phyloP scores from a whole-genome alignment of 257 asterid genomes.

The Hygrophila difformis region DNA sequence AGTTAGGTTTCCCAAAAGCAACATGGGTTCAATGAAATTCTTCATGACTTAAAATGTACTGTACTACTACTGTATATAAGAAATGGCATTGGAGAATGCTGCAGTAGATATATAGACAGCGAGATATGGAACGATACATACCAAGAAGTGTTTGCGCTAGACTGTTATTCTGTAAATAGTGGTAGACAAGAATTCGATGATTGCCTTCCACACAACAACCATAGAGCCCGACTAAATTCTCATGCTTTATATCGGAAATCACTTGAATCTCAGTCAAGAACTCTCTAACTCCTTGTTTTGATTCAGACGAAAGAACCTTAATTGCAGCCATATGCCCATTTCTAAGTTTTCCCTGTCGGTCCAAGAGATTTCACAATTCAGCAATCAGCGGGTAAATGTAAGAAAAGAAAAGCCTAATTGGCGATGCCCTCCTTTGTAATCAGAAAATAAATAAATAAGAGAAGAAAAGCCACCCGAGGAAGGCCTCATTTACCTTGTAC shows the following conservation, averaged over 20 bases:
- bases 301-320: slow-evolving; percentile 60
- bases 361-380: background rate
- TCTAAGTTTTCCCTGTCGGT: slow-evolving; percentile 51
- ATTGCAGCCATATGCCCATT: slow-evolving; percentile 58
- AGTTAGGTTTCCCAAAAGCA: background rate
- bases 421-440: background rate
- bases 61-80: no score
- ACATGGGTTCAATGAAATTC: background rate
- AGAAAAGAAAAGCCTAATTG: no score
- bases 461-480: background rate
- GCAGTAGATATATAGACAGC: background rate
- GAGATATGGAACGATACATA: slow-evolving; percentile 14
- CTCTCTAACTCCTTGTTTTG: slow-evolving; percentile 60
- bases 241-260: slow-evolving; percentile 59
- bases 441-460: no score
- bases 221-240: slow-evolving; percentile 59
- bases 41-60: background rate
- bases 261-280: slow-evolving; percentile 70
- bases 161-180: slow-evolving; percentile 68
- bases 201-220: slow-evolving; percentile 67
- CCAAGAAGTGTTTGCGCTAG: slow-evolving; percentile 63
- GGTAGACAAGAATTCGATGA: slow-evolving; percentile 65
- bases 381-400: background rate
- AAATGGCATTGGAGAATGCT: background rate
- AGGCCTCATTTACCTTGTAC: slow-evolving; percentile 48